Percentiles rank a stretch among this genome's conserved stretches.
Evolutionary conservation across 805 yeast genomes (phyloP).

Genomic region (Ogataea sp.): DNA sequence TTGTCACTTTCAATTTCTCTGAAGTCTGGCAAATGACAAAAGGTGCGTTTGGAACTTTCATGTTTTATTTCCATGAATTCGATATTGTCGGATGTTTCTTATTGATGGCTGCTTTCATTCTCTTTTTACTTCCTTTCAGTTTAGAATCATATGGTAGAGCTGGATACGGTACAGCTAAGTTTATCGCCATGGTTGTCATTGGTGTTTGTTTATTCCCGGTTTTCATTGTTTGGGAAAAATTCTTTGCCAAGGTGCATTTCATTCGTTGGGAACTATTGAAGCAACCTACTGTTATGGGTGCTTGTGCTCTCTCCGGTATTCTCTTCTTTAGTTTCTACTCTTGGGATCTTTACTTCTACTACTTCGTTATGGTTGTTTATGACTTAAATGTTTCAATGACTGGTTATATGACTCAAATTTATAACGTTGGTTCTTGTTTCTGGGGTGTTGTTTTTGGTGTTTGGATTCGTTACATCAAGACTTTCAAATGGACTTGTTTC

Average conservation of each 20-base stretch:
- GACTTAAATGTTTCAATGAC: constrained; percentile 10
- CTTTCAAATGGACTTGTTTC: constrained; percentile 15
- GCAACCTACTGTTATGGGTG: constrained; percentile 20
- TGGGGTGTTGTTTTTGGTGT: constrained; percentile 15
- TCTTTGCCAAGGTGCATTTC: constrained; percentile 18
- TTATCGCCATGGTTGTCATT: constrained; percentile 36
- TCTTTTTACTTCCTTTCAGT: constrained; percentile 30
- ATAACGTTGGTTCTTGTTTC: constrained; percentile 18
- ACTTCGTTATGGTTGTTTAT: constrained; percentile 15
- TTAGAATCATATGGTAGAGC: constrained; percentile 22
- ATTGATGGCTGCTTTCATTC: constrained; percentile 25
- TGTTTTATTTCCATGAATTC: constrained; percentile 23
- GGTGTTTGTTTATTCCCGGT: constrained; percentile 29
- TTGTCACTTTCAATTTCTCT: not conserved
- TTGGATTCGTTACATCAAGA: constrained; percentile 11
- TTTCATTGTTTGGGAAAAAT: constrained; percentile 28
- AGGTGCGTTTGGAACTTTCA: constrained; percentile 8
- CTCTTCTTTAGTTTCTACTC: constrained; percentile 14
- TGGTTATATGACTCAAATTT: constrained; percentile 19
- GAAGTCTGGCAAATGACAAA: not conserved
- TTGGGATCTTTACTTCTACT: constrained; percentile 17
- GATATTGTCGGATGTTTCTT: constrained; percentile 29
- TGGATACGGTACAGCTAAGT: constrained; percentile 29
- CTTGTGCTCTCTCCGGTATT: constrained; percentile 11
- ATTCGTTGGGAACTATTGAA: constrained; percentile 18